These are phyloP conservation scores for Neoscytalidium dimidiatum DNA, from an alignment of 2,329 filamentous ascomycete genomes.

Conservation along the genomic window DNA sequence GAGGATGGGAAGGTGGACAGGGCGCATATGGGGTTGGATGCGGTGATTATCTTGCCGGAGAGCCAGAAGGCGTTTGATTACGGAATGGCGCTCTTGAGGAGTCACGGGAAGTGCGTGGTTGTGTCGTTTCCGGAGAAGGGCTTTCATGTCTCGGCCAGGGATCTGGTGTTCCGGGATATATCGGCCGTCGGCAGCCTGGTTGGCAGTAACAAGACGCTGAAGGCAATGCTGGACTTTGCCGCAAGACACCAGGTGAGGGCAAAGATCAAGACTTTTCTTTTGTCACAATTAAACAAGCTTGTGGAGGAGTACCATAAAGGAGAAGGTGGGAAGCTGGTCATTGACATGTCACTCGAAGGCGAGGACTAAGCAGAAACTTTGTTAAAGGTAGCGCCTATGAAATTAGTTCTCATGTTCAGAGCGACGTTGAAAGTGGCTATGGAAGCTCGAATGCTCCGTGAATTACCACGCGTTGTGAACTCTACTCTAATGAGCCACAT, in stretches of 20 bases:
- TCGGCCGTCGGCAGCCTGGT: slow-evolving; percentile 45
- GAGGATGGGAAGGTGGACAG: slow-evolving; percentile 37
- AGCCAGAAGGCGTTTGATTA: slow-evolving; percentile 52
- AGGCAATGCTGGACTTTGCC: slow-evolving; percentile 44
- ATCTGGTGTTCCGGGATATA: slow-evolving; percentile 50
- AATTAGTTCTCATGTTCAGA: too few species aligned
- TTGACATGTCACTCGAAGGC: slow-evolving; percentile 39
- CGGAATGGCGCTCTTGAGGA: slow-evolving; percentile 45
- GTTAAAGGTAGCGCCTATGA: too few species aligned
- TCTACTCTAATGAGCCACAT: too few species aligned
- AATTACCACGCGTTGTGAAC: too few species aligned
- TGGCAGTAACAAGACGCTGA: slow-evolving; percentile 43
- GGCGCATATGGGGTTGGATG: slow-evolving; percentile 48
- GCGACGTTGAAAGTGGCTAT: too few species aligned
- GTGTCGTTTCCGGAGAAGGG: slow-evolving; percentile 50
- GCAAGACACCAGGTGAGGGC: slow-evolving; percentile 38
- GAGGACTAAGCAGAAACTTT: not conserved
- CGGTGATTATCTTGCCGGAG: slow-evolving; percentile 50
- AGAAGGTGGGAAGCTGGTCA: slow-evolving; percentile 47
- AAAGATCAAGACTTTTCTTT: slow-evolving; percentile 36
- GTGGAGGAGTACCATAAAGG: slow-evolving; percentile 49
- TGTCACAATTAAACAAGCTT: slow-evolving; percentile 43
- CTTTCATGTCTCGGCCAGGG: slow-evolving; percentile 45
- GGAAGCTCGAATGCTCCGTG: too few species aligned
- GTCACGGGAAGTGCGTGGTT: slow-evolving; percentile 49